Evolutionary conservation across 2,329 filamentous ascomycete species (phyloP), one percentile per base, ranked within the genome.

Genomic region (Exophiala calicioides): DNA sequence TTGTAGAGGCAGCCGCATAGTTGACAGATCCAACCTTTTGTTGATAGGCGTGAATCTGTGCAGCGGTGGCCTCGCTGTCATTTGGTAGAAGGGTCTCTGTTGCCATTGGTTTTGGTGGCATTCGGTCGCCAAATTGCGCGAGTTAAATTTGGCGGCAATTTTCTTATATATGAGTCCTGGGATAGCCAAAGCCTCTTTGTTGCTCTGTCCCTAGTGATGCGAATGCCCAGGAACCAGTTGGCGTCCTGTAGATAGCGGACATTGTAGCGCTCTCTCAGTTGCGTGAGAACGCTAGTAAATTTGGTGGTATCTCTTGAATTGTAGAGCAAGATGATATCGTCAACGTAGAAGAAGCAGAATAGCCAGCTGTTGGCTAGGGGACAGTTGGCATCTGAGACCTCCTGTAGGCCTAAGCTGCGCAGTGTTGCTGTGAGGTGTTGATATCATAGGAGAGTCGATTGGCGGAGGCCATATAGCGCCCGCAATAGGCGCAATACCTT

Each of bases 41-140:
- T 33, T 33, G 30, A 33, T 33, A 33, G 9, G 30, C 30, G 13
- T 33, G 16, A 33, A 33, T 33, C 30, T 33, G 10, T 33, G 10
- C 10, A n/a, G 30, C 10, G 7, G 30, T 33, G 30, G 30, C 30
- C 13, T 33, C 7, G 7, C 30, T 15, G 7, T 33, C 3, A 33
- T 33, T n/a, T 7, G 30, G 30, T 16, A 10, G 9, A 10, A 33
- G 30, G 15, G 7, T 33, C 13, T 33, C 30, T 27, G 24, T 27
- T 12, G 24, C 12, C 24, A 12, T n/a, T n/a, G n/a, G n/a, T n/a
- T n/a, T n/a, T n/a, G n/a, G n/a, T n/a, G n/a, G n/a, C n/a, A n/a
- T n/a, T n/a, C n/a, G n/a, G n/a, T n/a, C n/a, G n/a, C n/a, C n/a
- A n/a, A n/a, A n/a, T n/a, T n/a, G n/a, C n/a, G n/a, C n/a, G n/a